Evolutionary conservation across 1,284 basidiomycete genomes (phyloP).

Genomic region (Austroboletus niveus): DNA sequence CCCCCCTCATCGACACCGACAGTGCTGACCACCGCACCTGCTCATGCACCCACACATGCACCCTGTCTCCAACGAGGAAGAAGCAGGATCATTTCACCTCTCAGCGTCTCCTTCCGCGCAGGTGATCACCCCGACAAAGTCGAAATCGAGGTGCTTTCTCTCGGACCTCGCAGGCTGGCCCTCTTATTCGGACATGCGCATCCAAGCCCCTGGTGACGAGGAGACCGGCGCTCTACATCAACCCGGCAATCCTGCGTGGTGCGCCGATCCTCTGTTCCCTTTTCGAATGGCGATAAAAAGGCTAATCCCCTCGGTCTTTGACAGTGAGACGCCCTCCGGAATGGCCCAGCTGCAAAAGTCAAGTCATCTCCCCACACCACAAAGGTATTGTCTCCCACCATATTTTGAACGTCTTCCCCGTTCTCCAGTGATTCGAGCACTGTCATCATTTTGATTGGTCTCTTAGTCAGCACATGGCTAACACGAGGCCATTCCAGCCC

Average conservation of each 20-base stretch:
- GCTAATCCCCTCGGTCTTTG: not conserved
- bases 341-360: conserved; percentile 11
- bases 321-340: conserved; percentile 11
- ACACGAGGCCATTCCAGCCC: conserved; percentile 38
- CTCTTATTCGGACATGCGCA: conserved; percentile 14
- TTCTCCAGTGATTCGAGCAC: not conserved
- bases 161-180: conserved; percentile 15
- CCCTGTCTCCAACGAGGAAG: conserved; percentile 4
- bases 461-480: conserved; percentile 5
- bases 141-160: conserved; percentile 6
- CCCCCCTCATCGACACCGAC: not conserved
- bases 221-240: conserved; percentile 4
- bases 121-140: conserved; percentile 13
- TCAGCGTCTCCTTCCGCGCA: conserved; percentile 6
- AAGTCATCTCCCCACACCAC: conserved; percentile 28
- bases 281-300: not conserved
- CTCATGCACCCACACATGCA: conserved; percentile 9
- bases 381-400: conserved; percentile 15
- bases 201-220: conserved; percentile 17
- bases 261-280: conserved; percentile 3
- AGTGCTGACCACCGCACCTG: not conserved
- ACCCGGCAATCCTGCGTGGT: conserved; percentile 15
- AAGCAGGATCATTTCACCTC: too few relatives aligned
- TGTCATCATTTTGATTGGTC: conserved; percentile 3
- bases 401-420: not conserved